Conservation (phyloP, 192 early-diverging fungal species). For the Podila minutissima region DNA sequence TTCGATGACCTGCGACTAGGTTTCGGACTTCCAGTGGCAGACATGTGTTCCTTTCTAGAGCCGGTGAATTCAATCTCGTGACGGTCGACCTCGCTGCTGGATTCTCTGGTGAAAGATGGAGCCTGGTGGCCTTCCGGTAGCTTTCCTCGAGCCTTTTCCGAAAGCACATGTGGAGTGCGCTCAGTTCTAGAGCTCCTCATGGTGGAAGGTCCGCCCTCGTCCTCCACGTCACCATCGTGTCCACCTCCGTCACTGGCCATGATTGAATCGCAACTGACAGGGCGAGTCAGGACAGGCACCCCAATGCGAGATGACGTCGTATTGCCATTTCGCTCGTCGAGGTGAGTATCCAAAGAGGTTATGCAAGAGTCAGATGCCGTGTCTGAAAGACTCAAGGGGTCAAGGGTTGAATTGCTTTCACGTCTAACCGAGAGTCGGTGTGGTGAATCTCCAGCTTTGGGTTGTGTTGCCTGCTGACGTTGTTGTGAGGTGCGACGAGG, state of each 20-base stretch:
- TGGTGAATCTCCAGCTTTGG: background rate
- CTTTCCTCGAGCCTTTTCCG: slow-evolving; percentile 83
- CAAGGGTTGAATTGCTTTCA: too few species aligned
- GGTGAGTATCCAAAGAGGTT: too few species aligned
- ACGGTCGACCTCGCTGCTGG: slow-evolving; percentile 9
- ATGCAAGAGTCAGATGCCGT: too few species aligned
- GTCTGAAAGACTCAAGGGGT: too few species aligned
- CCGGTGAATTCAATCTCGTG: background rate
- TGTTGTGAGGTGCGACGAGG: slow-evolving; percentile 1
- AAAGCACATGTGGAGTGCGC: slow-evolving; percentile 54
- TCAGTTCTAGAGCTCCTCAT: slow-evolving; percentile 6
- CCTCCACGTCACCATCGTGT: slow-evolving; percentile 44
- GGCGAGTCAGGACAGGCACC: slow-evolving; percentile 10
- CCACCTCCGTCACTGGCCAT: slow-evolving; percentile 18
- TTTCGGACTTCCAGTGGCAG: background rate
- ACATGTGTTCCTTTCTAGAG: too few species aligned
- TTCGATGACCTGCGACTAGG: background rate
- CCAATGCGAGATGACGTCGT: background rate
- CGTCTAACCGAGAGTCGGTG: too few species aligned
- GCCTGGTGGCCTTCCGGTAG: slow-evolving; percentile 56
- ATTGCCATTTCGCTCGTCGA: background rate
- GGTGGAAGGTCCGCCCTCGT: slow-evolving; percentile 19
- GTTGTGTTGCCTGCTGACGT: background rate
- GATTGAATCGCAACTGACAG: slow-evolving; percentile 16
- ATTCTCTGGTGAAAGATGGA: slow-evolving; percentile 7